Evolutionary conservation across 2,329 filamentous ascomycete genomes (phyloP), one percentile per base, ranked within the genome.

Genomic region (Aspergillus alliaceus): DNA sequence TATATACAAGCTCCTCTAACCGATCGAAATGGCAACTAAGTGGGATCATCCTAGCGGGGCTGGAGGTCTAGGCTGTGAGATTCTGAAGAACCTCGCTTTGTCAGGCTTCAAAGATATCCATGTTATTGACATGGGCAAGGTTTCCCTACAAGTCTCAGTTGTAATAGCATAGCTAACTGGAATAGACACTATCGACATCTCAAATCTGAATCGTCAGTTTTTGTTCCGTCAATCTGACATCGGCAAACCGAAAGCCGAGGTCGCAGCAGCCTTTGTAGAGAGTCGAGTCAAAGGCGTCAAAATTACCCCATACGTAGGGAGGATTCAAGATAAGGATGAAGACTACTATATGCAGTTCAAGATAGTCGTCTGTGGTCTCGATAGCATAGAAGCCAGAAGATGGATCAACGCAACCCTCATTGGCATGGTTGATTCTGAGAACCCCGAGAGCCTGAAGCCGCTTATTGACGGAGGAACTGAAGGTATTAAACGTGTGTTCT

Each of bases 401-500:
- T 99, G 96, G 96, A 99, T 99, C 75, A 99, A 99, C 73, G 89
- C 93, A 52, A 97, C 89, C 18, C 82, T 99, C 3, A 88, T 98
- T 25, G 88, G 89, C 57, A 91, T 99, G 84, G 91, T 96, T 5
- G 93, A 97, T 69, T 82, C 84, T 58, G 87, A 91, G 6, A 86
- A 93, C 62, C 86, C 88, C 9, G 93, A 98, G 69, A 90, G 86
- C 51, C 80, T 97, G 64, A 99, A 97, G 77, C 95, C 96, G 5
- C 80, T 99, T 57, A 92, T 99, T 61, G 95, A 99, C 74, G 96
- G 95, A 54, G 95, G 95, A 61, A 99, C 95, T 14, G 95, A 99
- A 81, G 92, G 86, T 84, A 74, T 20, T 46, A 15, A 27, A 14
- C 18, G 11, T 48, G 47, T 12, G 1, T 9, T 18, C 9, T 39